phyloP scores from a whole-genome alignment of 2,329 filamentous ascomycete genomes.

The Diaporthe amygdali region DNA sequence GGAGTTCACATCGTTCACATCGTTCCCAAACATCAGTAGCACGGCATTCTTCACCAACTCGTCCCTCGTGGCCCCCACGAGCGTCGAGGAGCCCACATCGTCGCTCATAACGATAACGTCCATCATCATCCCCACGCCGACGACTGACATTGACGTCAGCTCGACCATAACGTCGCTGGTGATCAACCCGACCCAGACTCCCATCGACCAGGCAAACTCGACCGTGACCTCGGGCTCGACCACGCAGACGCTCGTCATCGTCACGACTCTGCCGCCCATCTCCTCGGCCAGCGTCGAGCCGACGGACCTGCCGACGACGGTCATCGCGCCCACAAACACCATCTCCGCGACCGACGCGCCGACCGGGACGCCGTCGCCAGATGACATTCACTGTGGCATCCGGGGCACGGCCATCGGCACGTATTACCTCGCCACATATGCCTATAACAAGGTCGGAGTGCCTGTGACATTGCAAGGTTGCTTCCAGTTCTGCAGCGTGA shows the following conservation, averaged over 20 bases:
- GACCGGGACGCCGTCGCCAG: conserved; percentile 36
- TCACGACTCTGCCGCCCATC: conserved; percentile 39
- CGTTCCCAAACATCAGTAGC: neutral
- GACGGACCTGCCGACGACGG: conserved; percentile 26
- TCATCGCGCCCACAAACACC: conserved; percentile 36
- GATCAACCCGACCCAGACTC: conserved; percentile 40
- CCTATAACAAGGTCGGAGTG: conserved; percentile 38
- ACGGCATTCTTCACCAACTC: neutral
- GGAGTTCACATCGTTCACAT: neutral
- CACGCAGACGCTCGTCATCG: conserved; percentile 34
- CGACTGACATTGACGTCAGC: neutral
- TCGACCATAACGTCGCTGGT: conserved; percentile 23
- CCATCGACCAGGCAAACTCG: conserved; percentile 32
- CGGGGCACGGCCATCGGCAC: conserved; percentile 40
- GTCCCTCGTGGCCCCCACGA: neutral
- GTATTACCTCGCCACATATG: conserved; percentile 45
- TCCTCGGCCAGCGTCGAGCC: conserved; percentile 32
- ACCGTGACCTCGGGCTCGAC: neutral
- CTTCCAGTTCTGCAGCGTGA: conserved; percentile 47
- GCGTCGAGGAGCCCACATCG: neutral
- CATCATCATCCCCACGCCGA: neutral
- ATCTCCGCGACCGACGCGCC: conserved; percentile 35
- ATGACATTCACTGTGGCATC: conserved; percentile 43
- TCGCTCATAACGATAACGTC: neutral
- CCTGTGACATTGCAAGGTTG: conserved; percentile 45